phyloP scores from a whole-genome alignment of 768 basidiomycete species.

The Trametes punicea region DNA sequence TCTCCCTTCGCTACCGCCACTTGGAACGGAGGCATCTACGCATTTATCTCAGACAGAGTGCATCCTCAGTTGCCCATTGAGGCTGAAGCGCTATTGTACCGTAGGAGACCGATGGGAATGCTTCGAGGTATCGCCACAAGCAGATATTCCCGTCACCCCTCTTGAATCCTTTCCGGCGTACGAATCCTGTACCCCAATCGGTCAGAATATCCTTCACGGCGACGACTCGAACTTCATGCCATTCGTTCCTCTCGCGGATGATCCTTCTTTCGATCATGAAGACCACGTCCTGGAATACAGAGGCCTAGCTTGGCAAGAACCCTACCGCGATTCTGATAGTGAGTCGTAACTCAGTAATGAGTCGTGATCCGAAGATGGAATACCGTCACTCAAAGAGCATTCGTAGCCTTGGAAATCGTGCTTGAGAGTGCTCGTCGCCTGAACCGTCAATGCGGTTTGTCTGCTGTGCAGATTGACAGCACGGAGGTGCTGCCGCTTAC shows the following conservation, averaged over 20 bases:
- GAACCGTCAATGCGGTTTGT: slow-evolving; percentile 35
- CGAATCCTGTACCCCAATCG: slow-evolving; percentile 52
- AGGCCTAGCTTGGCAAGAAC: slow-evolving; percentile 49
- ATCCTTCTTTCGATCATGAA: slow-evolving; percentile 45
- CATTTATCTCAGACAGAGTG: too few species aligned
- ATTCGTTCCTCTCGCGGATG: slow-evolving; percentile 64
- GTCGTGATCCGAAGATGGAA: too few species aligned
- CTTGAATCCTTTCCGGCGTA: slow-evolving; percentile 48
- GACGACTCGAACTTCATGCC: slow-evolving; percentile 57
- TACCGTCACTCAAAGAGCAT: too few species aligned
- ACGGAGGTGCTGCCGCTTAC: slow-evolving; percentile 43
- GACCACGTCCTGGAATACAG: slow-evolving; percentile 42
- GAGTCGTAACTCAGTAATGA: too few species aligned
- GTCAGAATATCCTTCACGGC: slow-evolving; percentile 46
- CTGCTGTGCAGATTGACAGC: slow-evolving; percentile 45
- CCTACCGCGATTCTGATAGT: slow-evolving; percentile 40
- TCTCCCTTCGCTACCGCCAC: background rate
- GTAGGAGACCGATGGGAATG: background rate
- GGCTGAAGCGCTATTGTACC: background rate
- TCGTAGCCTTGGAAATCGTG: slow-evolving; percentile 39
- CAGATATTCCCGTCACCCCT: background rate
- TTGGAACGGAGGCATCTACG: too few species aligned
- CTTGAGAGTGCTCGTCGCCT: slow-evolving; percentile 48
- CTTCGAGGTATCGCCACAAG: background rate
- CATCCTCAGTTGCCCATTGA: too few species aligned